Percentiles rank a stretch among this genome's conserved stretches.
phyloP scores from a whole-genome alignment of 2,329 filamentous ascomycete species.

The Penicillium sp. region DNA sequence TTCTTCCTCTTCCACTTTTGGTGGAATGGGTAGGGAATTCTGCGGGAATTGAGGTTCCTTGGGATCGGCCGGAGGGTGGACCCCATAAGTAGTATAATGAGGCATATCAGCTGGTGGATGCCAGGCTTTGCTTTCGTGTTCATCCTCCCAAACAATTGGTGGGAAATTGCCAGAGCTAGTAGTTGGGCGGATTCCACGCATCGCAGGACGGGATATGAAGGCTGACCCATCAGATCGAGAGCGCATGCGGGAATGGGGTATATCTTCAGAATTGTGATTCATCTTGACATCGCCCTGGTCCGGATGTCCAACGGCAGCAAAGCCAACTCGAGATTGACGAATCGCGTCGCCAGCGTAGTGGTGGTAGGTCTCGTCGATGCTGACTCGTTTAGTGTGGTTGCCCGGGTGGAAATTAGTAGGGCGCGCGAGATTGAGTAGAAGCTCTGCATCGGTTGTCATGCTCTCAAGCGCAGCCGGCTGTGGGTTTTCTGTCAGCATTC shows the following conservation, averaged over 20 bases:
- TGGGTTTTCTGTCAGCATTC: conserved; percentile 27
- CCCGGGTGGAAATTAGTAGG: conserved; percentile 34
- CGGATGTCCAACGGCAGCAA: conserved; percentile 13
- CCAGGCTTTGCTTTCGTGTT: conserved; percentile 20
- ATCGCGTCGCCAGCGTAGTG: conserved; percentile 22
- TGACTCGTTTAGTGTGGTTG: conserved; percentile 27
- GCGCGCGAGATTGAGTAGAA: conserved; percentile 46
- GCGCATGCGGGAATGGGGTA: conserved; percentile 36
- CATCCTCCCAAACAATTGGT: conserved; percentile 33
- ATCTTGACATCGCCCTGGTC: conserved; percentile 17
- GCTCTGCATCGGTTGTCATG: conserved; percentile 48
- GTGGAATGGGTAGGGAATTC: conserved; percentile 15
- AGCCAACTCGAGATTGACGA: conserved; percentile 21
- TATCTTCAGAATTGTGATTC: conserved; percentile 13
- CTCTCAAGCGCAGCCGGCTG: conserved; percentile 35
- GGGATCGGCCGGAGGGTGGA: conserved; percentile 4
- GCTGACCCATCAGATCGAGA: conserved; percentile 44
- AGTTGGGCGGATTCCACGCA: conserved; percentile 36
- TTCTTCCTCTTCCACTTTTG: conserved; percentile 29
- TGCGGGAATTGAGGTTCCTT: conserved; percentile 4
- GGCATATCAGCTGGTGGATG: conserved; percentile 5
- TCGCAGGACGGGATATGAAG: conserved; percentile 34
- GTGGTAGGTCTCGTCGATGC: conserved; percentile 31
- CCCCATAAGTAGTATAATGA: conserved; percentile 10
- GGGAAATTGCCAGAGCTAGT: conserved; percentile 37